Evolutionary conservation across 164 flowering plant species (phyloP).

Genomic region (Platanus orientalis): DNA sequence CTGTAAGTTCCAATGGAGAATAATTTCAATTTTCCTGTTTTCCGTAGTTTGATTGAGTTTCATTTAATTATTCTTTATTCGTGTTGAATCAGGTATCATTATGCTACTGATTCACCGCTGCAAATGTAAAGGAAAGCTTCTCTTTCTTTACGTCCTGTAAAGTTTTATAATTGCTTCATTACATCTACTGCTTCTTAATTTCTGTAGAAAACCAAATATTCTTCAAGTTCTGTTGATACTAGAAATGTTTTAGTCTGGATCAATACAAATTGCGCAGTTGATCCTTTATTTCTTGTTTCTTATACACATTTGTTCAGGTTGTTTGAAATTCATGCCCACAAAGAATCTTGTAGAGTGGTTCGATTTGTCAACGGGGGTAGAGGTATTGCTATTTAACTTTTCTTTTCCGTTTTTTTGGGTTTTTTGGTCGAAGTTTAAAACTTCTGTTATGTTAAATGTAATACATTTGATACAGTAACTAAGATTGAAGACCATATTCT

Average conservation of each 20-base stretch:
- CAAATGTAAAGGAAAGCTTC: conserved; percentile 40
- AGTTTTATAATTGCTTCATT: not conserved
- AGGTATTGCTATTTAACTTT: conserved; percentile 48
- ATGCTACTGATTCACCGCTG: conserved; percentile 40
- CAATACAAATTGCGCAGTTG: too few relatives aligned
- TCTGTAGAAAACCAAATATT: not conserved
- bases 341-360: conserved; percentile 79
- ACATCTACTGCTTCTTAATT: not conserved
- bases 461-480: not conserved
- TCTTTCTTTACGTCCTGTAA: not conserved
- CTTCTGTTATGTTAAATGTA: too few relatives aligned
- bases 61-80: not conserved
- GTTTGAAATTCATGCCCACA: conserved; percentile 58
- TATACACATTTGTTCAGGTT: conserved; percentile 30
- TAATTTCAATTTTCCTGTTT: not conserved
- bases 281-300: not conserved
- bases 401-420: not conserved
- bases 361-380: conserved; percentile 72
- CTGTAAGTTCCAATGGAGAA: conserved; percentile 33
- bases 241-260: not conserved
- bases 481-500: not conserved
- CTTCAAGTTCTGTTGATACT: not conserved
- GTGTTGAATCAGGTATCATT: conserved; percentile 48
- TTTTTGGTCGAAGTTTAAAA: not conserved
- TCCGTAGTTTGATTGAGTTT: not conserved